These are phyloP conservation scores for Saturnispora saitoi DNA, from an alignment of 805 yeast species.

Conservation along the genomic window DNA sequence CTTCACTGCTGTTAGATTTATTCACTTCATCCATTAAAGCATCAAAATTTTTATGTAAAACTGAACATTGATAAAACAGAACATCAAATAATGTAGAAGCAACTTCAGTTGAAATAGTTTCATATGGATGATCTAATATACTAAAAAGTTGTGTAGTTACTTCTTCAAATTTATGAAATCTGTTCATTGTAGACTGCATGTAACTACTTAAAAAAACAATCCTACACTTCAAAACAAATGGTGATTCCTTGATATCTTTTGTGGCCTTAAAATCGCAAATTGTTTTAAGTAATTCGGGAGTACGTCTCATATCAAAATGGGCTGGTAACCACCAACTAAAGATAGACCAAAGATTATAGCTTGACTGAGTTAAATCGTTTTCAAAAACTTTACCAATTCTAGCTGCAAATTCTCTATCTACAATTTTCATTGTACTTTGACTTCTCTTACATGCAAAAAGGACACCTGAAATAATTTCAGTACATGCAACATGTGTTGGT, in stretches of 20 bases:
- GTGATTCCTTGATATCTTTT: conserved; percentile 42
- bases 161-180: conserved; percentile 41
- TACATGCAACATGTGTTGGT: conserved; percentile 62
- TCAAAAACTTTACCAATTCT: conserved; percentile 41
- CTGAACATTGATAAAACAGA: conserved; percentile 22
- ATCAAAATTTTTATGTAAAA: conserved; percentile 29
- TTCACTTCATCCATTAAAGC: conserved; percentile 22
- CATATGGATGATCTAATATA: conserved; percentile 57
- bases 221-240: conserved; percentile 56
- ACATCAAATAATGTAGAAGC: conserved; percentile 48
- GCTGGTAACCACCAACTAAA: conserved; percentile 68
- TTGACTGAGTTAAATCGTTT: conserved; percentile 65
- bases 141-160: conserved; percentile 37
- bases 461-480: conserved; percentile 65
- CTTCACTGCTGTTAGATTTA: conserved; percentile 20
- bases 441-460: conserved; percentile 39
- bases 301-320: conserved; percentile 59
- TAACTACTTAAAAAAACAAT: conserved; percentile 44
- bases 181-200: conserved; percentile 23
- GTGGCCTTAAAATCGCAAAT: conserved; percentile 42
- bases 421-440: conserved; percentile 23
- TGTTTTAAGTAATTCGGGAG: conserved; percentile 39
- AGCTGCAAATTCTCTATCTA: conserved; percentile 39
- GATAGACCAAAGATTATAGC: conserved; percentile 63
- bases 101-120: conserved; percentile 59